Percentiles rank a stretch among this genome's conserved stretches.
phyloP scores from a whole-genome alignment of 345 rosid species.

The Brassica juncea region DNA sequence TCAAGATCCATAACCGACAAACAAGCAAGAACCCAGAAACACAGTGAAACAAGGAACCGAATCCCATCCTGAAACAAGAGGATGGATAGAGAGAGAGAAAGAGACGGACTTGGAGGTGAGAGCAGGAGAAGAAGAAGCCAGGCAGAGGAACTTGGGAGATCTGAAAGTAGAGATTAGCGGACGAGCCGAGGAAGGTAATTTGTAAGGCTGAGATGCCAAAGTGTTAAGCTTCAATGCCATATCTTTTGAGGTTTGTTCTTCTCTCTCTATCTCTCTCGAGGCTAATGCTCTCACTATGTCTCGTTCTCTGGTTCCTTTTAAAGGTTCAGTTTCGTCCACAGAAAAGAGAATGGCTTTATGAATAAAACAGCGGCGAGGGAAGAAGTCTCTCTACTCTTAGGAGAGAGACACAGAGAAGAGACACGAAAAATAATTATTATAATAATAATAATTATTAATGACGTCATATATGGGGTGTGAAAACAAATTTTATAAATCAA shows the following conservation, averaged over 20 bases:
- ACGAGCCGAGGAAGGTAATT: slow-evolving; percentile 56
- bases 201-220: slow-evolving; percentile 55
- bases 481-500: background rate
- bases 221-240: slow-evolving; percentile 80
- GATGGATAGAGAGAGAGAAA: background rate
- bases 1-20: slow-evolving; percentile 37
- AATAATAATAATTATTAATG: background rate
- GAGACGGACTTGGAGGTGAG: slow-evolving; percentile 61
- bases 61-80: slow-evolving; percentile 4
- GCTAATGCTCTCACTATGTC: background rate
- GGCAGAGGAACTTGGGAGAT: slow-evolving; percentile 68
- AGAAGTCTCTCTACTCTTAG: background rate
- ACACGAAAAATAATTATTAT: background rate
- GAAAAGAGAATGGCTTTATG: slow-evolving; percentile 29
- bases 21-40: slow-evolving; percentile 12
- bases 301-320: background rate
- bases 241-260: background rate
- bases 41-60: slow-evolving; percentile 19
- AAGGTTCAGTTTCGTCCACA: slow-evolving; percentile 45
- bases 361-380: slow-evolving; percentile 25
- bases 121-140: slow-evolving; percentile 64
- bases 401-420: slow-evolving; percentile 1
- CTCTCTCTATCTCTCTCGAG: background rate
- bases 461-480: slow-evolving; percentile 11
- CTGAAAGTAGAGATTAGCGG: slow-evolving; percentile 61